These are phyloP conservation scores for sorghum (Sorghum bicolor) DNA, from an alignment of 176 grass and related monocot species.

Conservation along the genomic window DNA sequence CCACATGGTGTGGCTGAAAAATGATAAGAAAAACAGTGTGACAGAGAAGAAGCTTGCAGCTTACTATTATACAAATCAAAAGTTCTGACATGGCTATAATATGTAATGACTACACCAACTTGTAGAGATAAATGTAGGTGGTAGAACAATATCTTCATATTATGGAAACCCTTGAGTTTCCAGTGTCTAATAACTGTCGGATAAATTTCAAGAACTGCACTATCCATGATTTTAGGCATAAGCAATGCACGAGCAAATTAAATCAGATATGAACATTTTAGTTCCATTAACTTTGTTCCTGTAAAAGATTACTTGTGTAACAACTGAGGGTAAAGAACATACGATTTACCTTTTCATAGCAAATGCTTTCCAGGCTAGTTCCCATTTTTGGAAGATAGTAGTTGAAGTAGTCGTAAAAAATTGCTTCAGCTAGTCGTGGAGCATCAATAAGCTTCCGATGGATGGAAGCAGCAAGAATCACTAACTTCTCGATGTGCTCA, in stretches of 20 bases:
- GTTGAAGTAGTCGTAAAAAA: constrained; percentile 82
- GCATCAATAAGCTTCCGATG: constrained; percentile 68
- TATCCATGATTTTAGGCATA: background rate
- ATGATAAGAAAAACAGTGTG: background rate
- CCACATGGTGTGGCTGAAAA: background rate
- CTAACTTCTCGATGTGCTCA: constrained; percentile 88
- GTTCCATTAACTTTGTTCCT: background rate
- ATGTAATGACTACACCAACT: background rate
- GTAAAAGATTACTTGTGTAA: background rate
- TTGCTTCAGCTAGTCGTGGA: constrained; percentile 62
- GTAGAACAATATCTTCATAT: background rate
- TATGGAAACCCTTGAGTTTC: background rate
- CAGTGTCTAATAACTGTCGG: background rate
- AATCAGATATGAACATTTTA: background rate
- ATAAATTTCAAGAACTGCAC: background rate
- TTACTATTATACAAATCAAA: background rate
- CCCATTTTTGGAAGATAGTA: constrained; percentile 96
- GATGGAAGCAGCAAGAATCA: constrained; percentile 82
- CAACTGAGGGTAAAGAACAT: constrained; percentile 5
- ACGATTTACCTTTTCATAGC: constrained; percentile 74
- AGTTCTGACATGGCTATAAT: background rate
- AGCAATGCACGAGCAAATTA: constrained; percentile 1
- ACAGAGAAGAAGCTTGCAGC: background rate
- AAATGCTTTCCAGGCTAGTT: constrained; percentile 70
- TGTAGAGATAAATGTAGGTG: background rate